Percentiles rank a stretch among this genome's conserved stretches.
These are phyloP conservation scores for Metarhizium robertsii DNA, from an alignment of 2,329 filamentous ascomycete genomes.

Conservation along the genomic window DNA sequence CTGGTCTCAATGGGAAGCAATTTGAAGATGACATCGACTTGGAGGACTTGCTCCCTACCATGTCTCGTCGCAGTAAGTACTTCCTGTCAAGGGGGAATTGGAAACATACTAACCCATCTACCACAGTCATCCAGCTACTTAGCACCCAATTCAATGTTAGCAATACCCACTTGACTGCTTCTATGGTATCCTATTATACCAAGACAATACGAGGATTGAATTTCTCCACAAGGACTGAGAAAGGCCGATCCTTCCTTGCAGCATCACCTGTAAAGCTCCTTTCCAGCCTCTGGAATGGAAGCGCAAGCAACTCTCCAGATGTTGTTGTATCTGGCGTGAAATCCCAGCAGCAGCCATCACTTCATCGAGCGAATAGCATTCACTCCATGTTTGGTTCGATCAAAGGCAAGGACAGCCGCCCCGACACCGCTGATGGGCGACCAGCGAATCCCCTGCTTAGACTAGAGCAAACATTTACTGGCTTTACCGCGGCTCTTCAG, in stretches of 20 bases:
- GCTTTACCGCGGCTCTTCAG: constrained; percentile 74
- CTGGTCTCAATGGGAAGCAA: constrained; percentile 60
- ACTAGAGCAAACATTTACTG: constrained; percentile 76
- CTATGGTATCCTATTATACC: constrained; percentile 68
- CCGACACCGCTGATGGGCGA: constrained; percentile 35
- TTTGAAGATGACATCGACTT: constrained; percentile 64
- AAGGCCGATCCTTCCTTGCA: constrained; percentile 59
- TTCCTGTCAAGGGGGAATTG: not conserved
- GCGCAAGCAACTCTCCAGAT: constrained; percentile 31
- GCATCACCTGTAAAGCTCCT: constrained; percentile 88
- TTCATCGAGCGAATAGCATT: constrained; percentile 35
- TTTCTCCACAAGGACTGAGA: constrained; percentile 49
- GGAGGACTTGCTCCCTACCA: constrained; percentile 64
- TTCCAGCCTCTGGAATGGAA: constrained; percentile 67
- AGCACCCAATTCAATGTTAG: constrained; percentile 59
- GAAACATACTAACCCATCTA: not conserved
- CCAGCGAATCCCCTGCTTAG: constrained; percentile 59
- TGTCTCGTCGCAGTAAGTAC: constrained; percentile 61
- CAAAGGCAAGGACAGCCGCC: constrained; percentile 31
- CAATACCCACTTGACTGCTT: constrained; percentile 54
- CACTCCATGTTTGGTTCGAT: constrained; percentile 47
- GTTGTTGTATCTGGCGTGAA: constrained; percentile 22
- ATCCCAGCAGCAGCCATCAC: constrained; percentile 30
- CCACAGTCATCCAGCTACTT: constrained; percentile 62
- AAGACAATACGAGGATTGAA: constrained; percentile 65